Base-by-base conservation (phyloP, 768 basidiomycete species). In the Floccularia luteovirens region DNA sequence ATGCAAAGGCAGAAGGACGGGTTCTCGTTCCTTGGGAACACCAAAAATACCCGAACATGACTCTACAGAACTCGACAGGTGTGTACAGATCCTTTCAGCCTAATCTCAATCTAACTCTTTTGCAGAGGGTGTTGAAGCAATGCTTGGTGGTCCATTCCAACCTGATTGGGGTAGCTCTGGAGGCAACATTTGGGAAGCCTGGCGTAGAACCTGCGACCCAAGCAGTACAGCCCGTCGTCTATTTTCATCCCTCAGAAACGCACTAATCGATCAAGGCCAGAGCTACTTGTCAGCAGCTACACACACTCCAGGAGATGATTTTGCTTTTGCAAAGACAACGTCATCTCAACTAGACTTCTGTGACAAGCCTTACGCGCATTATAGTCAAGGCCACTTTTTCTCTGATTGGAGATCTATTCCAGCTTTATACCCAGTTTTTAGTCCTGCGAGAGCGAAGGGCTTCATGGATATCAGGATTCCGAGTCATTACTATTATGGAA, bases 141-240 rank as follows among this genome's bases (percentile, higher is more conserved):
- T 82, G 56, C 63, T 87, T n/a, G 75, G 73, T 8, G 72, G 74
- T 3, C 61, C 63, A 13, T 91, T 92, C 54, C 66, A 72, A 27
- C 75, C 90, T 6, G 91, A 93, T 59, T 99, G 96, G 96, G 64
- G 65, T 22, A 78, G 80, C 8, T 67, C 79, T 32, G n/a, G n/a
- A n/a, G 90, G 93, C 2, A 83, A 66, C 36, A 86, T 96, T 34
- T 98, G 96, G 96, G 91, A 97, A 43, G 80, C 90, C 0, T 96
- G 82, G 70, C 78, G 94, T 11, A 77, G 90, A n/a, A 90, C 92
- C 0, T 99, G 96, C 57, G 64, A 76, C 14, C 90, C 91, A 1
- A 56, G 71, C 5, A 77, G 84, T 5, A 69, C 82, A 23, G 90
- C 94, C 1, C 79, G 96, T 3, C 80, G 84, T 17, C 71, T 98